These are phyloP conservation scores for Amanita brunnescens DNA, from an alignment of 768 basidiomycete species.

Conservation along the genomic window DNA sequence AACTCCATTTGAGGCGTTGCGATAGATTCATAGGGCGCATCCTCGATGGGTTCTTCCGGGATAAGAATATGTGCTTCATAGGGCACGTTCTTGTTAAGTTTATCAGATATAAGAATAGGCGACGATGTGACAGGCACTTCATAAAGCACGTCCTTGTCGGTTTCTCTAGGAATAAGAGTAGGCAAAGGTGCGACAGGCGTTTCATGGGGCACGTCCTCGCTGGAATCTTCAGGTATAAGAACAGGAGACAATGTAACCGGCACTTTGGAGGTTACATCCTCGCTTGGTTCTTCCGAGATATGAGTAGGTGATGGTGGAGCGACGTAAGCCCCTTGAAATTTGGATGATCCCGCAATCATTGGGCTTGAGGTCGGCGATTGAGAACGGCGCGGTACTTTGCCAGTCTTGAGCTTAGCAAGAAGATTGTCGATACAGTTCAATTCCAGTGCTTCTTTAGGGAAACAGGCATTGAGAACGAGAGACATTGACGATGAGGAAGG, in stretches of 20 bases:
- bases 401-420: background rate
- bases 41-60: background rate
- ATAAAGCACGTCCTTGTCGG: background rate
- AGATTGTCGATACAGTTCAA: background rate
- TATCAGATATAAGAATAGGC: no score
- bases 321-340: no score
- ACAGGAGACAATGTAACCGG: no score
- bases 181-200: background rate
- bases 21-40: no score
- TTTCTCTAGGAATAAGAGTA: background rate
- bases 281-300: no score
- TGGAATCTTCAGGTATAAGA: no score
- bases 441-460: background rate
- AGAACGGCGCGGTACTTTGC: background rate
- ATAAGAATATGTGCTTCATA: background rate
- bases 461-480: background rate
- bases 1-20: no score
- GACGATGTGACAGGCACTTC: background rate
- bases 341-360: no score
- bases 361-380: background rate
- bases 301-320: no score
- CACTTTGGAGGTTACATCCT: no score
- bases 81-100: no score
- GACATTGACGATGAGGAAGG: conserved; percentile 2
- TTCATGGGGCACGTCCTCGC: no score